phyloP scores from a whole-genome alignment of 2,329 filamentous ascomycete species.

The Calonectria pseudoturangicola region DNA sequence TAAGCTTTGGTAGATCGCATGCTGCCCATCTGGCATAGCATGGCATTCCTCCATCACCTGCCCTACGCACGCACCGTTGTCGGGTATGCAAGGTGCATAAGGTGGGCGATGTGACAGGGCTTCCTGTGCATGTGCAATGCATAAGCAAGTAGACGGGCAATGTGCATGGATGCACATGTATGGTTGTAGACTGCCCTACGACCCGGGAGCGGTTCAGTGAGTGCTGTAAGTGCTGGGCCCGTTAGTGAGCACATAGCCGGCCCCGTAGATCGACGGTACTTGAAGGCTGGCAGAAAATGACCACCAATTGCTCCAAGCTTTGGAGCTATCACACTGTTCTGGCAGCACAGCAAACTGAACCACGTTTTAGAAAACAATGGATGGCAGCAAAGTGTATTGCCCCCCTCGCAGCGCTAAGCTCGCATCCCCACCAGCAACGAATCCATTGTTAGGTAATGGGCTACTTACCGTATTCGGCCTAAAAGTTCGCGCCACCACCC shows the following conservation, averaged over 20 bases:
- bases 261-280: not conserved
- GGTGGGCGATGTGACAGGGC: slow-evolving; percentile 48
- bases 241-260: not conserved
- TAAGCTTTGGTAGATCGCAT: slow-evolving; percentile 52
- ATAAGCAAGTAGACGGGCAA: slow-evolving; percentile 35
- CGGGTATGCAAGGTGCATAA: slow-evolving; percentile 56
- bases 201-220: not conserved
- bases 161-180: slow-evolving; percentile 36
- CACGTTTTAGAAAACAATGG: slow-evolving; percentile 24
- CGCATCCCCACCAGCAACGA: slow-evolving; percentile 24
- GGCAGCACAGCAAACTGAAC: slow-evolving; percentile 13
- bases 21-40: slow-evolving; percentile 51
- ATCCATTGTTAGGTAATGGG: slow-evolving; percentile 24
- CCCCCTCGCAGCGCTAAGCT: slow-evolving; percentile 20
- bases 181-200: slow-evolving; percentile 23
- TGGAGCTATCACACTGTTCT: not conserved
- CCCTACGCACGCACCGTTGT: slow-evolving; percentile 51
- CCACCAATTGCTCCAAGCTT: slow-evolving; percentile 17
- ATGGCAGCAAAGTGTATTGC: slow-evolving; percentile 15
- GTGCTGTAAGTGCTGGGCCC: not conserved
- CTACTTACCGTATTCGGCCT: slow-evolving; percentile 29
- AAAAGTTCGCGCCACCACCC: slow-evolving; percentile 14
- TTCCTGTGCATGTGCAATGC: slow-evolving; percentile 39
- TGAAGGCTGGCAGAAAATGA: not conserved
- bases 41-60: slow-evolving; percentile 44